Evolutionary conservation across 2,329 filamentous ascomycete species (phyloP), one percentile per base, ranked within the genome.

Genomic region (Dothistroma pini): DNA sequence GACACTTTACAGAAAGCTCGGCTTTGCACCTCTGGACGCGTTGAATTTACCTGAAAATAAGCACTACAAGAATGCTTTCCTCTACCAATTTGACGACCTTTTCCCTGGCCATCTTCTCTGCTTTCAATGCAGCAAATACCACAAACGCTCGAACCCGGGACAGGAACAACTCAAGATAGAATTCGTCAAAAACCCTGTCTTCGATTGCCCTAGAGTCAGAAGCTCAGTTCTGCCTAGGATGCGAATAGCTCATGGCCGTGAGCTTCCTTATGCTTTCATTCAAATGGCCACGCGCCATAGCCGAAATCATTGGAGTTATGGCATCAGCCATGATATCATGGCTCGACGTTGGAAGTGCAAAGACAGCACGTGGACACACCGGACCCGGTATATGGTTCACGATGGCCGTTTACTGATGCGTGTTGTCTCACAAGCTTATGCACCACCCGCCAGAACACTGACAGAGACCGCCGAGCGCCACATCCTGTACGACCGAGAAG

Each of bases 51-150:
- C 80, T 3, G 70, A 77, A 7, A 81, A 85, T 65, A 72, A 72
- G 50, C 65, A 76, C 5, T 71, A 81, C 60, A 80, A 79, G 55
- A 74, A 80, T 51, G 72, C 79, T 4, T 85, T 87, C 68, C 76
- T 87, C 5, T 68, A 77, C 12, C 70, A 73, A 2, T 76, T 86
- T 68, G 83, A 87, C 62, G 69, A 73, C 12, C 70, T 77, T 16
- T 74, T 84, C 19, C 84, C 84, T 2, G 75, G 79, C 38, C 83
- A 86, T 66, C 76, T 87, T 7, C 78, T 86, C 57, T 87, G 85
- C 71, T 84, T 85, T 68, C 79, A 80, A 5, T 87, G 85, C 69
- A 78, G 74, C 14, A 75, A 73, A 58, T 87, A 82, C 71, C 85
- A 87, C 69, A 71, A 77, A 5, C 80, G 85, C 49, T 81, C 77